Conservation (phyloP, 768 basidiomycete species). For the Kwoniella pini region DNA sequence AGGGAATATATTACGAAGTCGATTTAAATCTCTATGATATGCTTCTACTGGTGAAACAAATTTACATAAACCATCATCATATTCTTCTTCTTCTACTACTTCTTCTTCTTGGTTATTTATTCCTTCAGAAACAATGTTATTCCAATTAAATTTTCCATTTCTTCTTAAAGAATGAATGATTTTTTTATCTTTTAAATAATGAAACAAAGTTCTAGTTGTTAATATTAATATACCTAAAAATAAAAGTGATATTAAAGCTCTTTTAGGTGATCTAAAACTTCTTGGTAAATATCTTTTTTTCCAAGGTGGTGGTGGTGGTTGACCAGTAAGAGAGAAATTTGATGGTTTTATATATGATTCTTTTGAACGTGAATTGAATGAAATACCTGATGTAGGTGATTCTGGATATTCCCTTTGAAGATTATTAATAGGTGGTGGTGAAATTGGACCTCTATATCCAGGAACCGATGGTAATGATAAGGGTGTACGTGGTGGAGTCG, state of each 20-base stretch:
- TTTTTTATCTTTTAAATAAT: not conserved
- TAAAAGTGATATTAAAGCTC: slow-evolving; percentile 5
- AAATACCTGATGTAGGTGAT: slow-evolving; percentile 18
- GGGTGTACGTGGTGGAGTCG: slow-evolving; percentile 15
- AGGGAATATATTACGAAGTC: slow-evolving; percentile 29
- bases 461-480: not conserved
- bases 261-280: slow-evolving; percentile 15
- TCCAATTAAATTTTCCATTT: slow-evolving; percentile 7
- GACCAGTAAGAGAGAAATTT: slow-evolving; percentile 1
- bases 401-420: slow-evolving; percentile 21
- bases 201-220: not conserved
- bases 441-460: not conserved
- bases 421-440: not conserved
- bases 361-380: no score
- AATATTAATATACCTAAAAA: slow-evolving; percentile 9
- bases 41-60: slow-evolving; percentile 50
- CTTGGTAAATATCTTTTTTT: slow-evolving; percentile 13
- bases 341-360: no score
- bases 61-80: slow-evolving; percentile 33
- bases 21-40: slow-evolving; percentile 44
- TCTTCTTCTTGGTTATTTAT: not conserved
- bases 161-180: slow-evolving; percentile 1
- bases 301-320: slow-evolving; percentile 7
- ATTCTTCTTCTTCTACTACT: not conserved
- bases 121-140: not conserved